Evolutionary conservation across 208 protist genomes (phyloP).

Genomic region (Phytomonas sp.): DNA sequence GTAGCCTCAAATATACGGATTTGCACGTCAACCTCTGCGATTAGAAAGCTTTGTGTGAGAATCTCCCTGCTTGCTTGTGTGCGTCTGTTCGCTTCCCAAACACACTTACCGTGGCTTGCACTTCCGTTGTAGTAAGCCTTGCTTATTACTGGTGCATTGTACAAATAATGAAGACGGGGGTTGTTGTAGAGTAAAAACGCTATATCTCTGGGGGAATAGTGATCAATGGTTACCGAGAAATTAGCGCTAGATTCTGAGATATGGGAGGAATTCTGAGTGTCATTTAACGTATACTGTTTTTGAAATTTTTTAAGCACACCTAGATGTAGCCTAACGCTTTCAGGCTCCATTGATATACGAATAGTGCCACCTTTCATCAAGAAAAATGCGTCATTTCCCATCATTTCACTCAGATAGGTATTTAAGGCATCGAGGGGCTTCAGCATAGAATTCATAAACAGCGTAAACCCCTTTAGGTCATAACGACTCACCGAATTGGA

Average conservation of each 20-base stretch:
- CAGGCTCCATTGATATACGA: background rate
- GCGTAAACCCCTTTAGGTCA: background rate
- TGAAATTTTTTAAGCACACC: background rate
- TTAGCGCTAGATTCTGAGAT: background rate
- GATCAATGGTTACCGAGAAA: background rate
- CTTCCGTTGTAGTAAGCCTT: background rate
- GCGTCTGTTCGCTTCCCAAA: constrained; percentile 1
- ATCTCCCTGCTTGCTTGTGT: background rate
- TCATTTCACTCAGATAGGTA: background rate
- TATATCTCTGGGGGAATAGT: constrained; percentile 3
- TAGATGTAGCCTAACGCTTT: background rate
- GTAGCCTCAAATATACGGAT: background rate
- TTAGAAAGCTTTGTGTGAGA: background rate
- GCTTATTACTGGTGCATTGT: constrained; percentile 19
- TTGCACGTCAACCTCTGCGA: background rate
- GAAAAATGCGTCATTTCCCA: background rate
- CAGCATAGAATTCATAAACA: background rate
- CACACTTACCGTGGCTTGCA: background rate
- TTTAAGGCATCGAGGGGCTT: background rate
- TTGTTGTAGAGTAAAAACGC: constrained; percentile 46
- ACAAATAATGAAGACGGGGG: constrained; percentile 31
- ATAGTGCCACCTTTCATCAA: background rate
- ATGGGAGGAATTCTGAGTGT: background rate
- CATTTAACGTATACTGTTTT: constrained; percentile 6
- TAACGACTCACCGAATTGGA: background rate